phyloP scores from a whole-genome alignment of 108 stramenopile species.

The Aurantiochytrium sp. region DNA sequence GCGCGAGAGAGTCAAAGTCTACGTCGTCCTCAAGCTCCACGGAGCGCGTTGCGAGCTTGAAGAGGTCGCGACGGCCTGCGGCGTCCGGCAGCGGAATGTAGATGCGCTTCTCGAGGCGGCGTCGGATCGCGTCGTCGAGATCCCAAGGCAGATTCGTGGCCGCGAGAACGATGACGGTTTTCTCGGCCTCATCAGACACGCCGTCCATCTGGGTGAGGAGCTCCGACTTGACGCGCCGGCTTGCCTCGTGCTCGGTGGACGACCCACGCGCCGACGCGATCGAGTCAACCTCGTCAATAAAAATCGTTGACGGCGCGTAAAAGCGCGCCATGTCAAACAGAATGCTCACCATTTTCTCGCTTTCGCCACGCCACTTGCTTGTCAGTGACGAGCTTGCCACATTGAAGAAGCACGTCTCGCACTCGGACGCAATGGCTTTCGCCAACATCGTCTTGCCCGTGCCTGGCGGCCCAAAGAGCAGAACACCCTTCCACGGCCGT shows the following conservation, averaged over 20 bases:
- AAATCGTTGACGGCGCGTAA: constrained; percentile 61
- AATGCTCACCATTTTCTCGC: constrained; percentile 64
- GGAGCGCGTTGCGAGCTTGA: constrained; percentile 50
- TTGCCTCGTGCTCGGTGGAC: constrained; percentile 78
- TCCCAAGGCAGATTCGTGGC: constrained; percentile 91
- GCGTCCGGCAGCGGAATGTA: constrained; percentile 80
- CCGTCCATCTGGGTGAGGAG: constrained; percentile 93
- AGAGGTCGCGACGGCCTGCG: constrained; percentile 59
- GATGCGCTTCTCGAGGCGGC: constrained; percentile 84
- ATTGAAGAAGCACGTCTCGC: constrained; percentile 71
- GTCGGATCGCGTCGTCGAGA: constrained; percentile 73
- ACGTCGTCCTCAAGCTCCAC: constrained; percentile 51
- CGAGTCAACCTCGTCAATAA: constrained; percentile 91
- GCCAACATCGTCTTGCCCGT: constrained; percentile 98
- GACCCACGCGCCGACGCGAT: constrained; percentile 62
- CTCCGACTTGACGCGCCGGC: constrained; percentile 87
- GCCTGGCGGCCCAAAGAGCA: constrained; percentile 79
- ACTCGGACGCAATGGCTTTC: constrained; percentile 96
- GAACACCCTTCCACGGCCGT: constrained; percentile 68
- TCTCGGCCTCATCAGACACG: constrained; percentile 46
- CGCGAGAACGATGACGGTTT: constrained; percentile 77
- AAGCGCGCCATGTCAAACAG: constrained; percentile 52
- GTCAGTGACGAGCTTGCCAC: constrained; percentile 60
- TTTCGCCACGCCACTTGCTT: constrained; percentile 61
- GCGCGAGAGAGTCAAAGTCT: constrained; percentile 50